Conservation (phyloP, 1,139 yeast species). For the Pichia sp. region DNA sequence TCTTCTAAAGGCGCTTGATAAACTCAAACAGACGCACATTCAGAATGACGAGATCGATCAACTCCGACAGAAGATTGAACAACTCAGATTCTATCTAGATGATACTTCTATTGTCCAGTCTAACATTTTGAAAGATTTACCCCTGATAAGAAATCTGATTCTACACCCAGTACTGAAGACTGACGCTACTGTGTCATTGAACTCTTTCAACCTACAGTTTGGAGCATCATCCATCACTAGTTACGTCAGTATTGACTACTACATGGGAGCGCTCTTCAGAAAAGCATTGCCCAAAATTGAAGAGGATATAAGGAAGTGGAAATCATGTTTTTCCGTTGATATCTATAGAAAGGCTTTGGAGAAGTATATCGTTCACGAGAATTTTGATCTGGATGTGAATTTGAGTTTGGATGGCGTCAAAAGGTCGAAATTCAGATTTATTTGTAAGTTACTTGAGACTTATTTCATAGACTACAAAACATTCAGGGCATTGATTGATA, state of each 20-base stretch:
- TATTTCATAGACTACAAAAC: conserved; percentile 12
- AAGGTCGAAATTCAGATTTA: conserved; percentile 4
- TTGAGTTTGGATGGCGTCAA: conserved; percentile 6
- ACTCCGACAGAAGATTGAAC: conserved; percentile 7
- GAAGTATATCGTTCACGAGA: conserved; percentile 5
- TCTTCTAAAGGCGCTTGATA: conserved; percentile 7
- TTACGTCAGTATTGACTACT: conserved; percentile 7
- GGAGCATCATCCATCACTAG: conserved; percentile 12
- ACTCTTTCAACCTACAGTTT: conserved; percentile 7
- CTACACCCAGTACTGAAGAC: conserved; percentile 3
- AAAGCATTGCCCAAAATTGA: conserved; percentile 9
- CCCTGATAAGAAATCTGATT: conserved; percentile 1
- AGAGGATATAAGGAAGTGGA: conserved; percentile 9
- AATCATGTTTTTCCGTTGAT: conserved; percentile 6
- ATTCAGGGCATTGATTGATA: conserved; percentile 5
- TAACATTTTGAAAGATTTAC: conserved; percentile 4
- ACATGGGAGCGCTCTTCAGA: conserved; percentile 9
- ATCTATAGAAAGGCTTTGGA: conserved; percentile 10
- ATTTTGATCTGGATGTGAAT: conserved; percentile 1
- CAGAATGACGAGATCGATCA: conserved; percentile 13
- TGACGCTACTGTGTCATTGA: conserved; percentile 1
- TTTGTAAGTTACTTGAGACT: conserved; percentile 13
- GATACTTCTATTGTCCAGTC: conserved; percentile 7
- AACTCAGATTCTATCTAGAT: conserved; percentile 11
- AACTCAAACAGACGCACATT: conserved; percentile 8